A percentile compares a stretch with the other conserved stretches of the same genome.
Conservation (phyloP, 2,329 filamentous ascomycete genomes). For the Fusarium sororula region DNA sequence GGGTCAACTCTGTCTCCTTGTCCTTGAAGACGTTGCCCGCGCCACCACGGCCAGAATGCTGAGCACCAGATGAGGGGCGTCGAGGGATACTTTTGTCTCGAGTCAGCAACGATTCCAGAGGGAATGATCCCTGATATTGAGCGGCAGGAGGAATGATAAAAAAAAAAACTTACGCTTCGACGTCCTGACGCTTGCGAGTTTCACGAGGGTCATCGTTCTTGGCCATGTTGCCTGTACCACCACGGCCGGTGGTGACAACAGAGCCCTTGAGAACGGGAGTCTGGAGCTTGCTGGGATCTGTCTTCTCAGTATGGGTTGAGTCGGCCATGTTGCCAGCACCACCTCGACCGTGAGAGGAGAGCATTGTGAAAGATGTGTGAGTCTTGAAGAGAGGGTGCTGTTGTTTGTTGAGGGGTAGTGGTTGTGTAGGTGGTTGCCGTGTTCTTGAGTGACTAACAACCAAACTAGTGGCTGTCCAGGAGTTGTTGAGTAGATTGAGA, state of each 20-base stretch:
- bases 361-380: constrained; percentile 46
- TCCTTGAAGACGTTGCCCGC: constrained; percentile 74
- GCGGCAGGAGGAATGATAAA: neutral
- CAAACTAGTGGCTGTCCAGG: neutral
- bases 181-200: constrained; percentile 84
- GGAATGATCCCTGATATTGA: neutral
- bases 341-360: constrained; percentile 77
- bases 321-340: constrained; percentile 80
- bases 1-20: constrained; percentile 49
- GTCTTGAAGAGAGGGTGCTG: neutral
- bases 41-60: constrained; percentile 78
- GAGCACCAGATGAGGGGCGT: constrained; percentile 65
- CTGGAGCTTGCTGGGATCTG: constrained; percentile 71
- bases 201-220: constrained; percentile 74
- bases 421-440: neutral
- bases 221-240: constrained; percentile 89
- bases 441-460: neutral
- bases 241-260: constrained; percentile 89
- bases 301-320: constrained; percentile 59
- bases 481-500: neutral
- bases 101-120: constrained; percentile 2
- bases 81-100: constrained; percentile 56
- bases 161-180: constrained; percentile 69
- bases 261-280: constrained; percentile 85
- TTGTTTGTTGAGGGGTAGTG: neutral